Percentiles rank a stretch among this genome's conserved stretches.
Evolutionary conservation across 208 protist species (phyloP).

Genomic region (Naegleria gruberi): DNA sequence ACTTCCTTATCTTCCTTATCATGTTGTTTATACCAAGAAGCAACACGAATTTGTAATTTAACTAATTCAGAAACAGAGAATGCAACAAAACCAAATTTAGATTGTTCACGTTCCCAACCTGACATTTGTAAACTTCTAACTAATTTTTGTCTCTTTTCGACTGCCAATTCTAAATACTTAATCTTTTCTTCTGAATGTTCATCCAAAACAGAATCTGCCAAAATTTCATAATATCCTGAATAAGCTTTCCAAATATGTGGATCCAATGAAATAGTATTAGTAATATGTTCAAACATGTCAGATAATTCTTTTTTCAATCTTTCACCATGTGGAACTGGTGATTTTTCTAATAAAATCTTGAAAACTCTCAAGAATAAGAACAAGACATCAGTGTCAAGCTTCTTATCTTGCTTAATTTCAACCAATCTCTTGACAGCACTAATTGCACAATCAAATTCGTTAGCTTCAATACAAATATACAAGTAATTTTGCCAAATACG

Average conservation of each 20-base stretch:
- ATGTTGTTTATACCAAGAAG: background rate
- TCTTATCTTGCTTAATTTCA: background rate
- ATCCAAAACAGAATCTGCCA: background rate
- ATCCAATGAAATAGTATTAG: background rate
- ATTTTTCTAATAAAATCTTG: background rate
- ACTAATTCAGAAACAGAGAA: background rate
- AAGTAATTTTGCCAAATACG: constrained; percentile 9
- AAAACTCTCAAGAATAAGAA: background rate
- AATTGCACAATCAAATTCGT: background rate
- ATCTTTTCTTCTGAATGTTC: background rate
- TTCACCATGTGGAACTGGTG: background rate
- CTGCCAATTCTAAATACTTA: background rate
- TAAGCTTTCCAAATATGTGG: constrained; percentile 8
- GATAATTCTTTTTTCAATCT: background rate
- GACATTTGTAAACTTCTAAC: background rate
- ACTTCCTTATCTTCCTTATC: background rate
- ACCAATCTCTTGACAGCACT: background rate
- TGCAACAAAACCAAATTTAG: background rate
- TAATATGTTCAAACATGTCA: background rate
- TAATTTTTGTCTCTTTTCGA: background rate
- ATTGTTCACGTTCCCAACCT: constrained; percentile 6
- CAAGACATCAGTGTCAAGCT: background rate
- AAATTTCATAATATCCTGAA: background rate
- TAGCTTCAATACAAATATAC: background rate
- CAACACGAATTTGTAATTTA: background rate